A percentile compares a stretch with the other conserved stretches of the same genome.
These are phyloP conservation scores for Epichloe scottii DNA, from an alignment of 2,329 filamentous ascomycete species.

Conservation along the genomic window DNA sequence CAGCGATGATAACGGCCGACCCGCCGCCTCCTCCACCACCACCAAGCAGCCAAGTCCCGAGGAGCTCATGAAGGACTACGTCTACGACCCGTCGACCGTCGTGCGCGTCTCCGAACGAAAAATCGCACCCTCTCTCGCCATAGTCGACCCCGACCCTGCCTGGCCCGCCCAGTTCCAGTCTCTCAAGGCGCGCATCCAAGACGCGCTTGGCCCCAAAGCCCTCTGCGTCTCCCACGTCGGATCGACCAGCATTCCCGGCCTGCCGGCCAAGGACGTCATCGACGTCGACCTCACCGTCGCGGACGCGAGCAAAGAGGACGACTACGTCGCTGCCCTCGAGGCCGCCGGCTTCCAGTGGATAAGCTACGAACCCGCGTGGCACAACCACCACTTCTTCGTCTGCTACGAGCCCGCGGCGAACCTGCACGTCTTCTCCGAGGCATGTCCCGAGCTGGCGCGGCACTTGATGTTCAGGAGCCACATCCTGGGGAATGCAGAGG, in stretches of 20 bases:
- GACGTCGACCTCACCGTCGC: slow-evolving; percentile 37
- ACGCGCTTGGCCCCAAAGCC: slow-evolving; percentile 22
- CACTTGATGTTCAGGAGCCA: slow-evolving; percentile 32
- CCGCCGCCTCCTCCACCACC: too few species aligned
- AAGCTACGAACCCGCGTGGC: too few species aligned
- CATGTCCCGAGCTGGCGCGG: slow-evolving; percentile 26
- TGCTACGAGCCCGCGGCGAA: slow-evolving; percentile 26
- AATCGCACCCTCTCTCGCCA: slow-evolving; percentile 11
- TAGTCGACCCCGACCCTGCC: too few species aligned
- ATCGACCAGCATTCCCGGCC: slow-evolving; percentile 35
- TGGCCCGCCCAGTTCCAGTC: too few species aligned
- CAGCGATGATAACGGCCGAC: too few species aligned
- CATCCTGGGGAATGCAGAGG: slow-evolving; percentile 22
- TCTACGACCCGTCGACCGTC: slow-evolving; percentile 3
- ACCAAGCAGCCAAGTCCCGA: too few species aligned
- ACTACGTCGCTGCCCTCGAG: slow-evolving; percentile 31
- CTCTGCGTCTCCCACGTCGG: slow-evolving; percentile 32
- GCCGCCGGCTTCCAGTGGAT: slow-evolving; percentile 5
- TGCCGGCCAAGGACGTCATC: slow-evolving; percentile 39
- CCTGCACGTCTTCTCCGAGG: slow-evolving; percentile 35
- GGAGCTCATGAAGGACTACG: too few species aligned
- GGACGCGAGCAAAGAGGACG: slow-evolving; percentile 25
- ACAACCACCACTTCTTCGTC: slow-evolving; percentile 21
- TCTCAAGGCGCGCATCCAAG: too few species aligned
- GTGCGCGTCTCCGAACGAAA: slow-evolving; percentile 17